These are phyloP conservation scores for Cladophialophora immunda DNA, from an alignment of 2,329 filamentous ascomycete species.

Conservation along the genomic window DNA sequence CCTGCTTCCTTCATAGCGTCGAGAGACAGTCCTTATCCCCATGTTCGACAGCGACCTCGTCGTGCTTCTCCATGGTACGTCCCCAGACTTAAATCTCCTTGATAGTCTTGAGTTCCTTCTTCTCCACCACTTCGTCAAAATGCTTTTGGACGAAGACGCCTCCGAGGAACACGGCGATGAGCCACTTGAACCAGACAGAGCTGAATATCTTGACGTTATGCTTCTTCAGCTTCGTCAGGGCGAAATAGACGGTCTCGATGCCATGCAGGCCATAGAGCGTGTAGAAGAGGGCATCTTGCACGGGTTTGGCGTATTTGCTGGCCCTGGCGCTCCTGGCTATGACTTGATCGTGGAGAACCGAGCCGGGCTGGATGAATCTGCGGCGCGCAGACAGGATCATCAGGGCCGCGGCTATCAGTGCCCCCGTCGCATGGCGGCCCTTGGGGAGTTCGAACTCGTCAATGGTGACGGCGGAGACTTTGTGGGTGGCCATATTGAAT, in stretches of 20 bases:
- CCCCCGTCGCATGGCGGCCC: constrained; percentile 25
- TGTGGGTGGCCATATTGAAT: constrained; percentile 31
- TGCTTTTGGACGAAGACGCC: constrained; percentile 24
- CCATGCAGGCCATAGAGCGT: constrained; percentile 29
- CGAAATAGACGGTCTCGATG: constrained; percentile 28
- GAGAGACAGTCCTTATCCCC: not conserved
- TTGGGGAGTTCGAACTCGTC: constrained; percentile 33
- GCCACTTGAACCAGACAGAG: constrained; percentile 33
- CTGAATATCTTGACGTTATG: constrained; percentile 34
- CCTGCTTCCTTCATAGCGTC: not conserved
- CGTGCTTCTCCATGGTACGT: not conserved
- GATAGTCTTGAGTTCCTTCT: constrained; percentile 34
- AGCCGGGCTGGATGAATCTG: constrained; percentile 35
- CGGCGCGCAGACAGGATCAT: constrained; percentile 33
- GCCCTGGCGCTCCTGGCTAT: constrained; percentile 27
- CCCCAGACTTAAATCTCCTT: constrained; percentile 27
- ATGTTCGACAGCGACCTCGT: not conserved
- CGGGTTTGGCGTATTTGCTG: constrained; percentile 26
- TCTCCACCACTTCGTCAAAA: constrained; percentile 34
- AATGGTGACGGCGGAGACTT: constrained; percentile 34
- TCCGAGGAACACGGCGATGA: constrained; percentile 32
- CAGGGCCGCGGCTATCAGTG: constrained; percentile 26
- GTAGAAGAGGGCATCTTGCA: constrained; percentile 36
- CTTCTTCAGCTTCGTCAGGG: constrained; percentile 28
- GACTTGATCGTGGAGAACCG: constrained; percentile 34